Base-by-base conservation (phyloP, 768 basidiomycete genomes). In the Tylopilus sp. region DNA sequence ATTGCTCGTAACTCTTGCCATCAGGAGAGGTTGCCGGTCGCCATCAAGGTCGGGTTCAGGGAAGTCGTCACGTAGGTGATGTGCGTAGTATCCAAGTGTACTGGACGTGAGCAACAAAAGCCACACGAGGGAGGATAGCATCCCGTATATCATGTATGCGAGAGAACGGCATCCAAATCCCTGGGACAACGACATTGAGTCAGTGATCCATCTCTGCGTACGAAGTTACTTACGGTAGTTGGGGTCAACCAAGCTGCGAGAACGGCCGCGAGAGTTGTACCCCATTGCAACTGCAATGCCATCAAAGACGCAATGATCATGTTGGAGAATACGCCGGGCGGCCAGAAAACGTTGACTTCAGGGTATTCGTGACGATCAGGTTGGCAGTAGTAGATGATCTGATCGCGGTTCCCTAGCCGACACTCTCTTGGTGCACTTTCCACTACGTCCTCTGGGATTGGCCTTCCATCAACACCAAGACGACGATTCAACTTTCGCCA, bases 111-210 rank as follows among this genome's bases (percentile, higher is more conserved):
- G 55, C 14, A 73, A 61, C 2, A 71, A 13, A 8, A 62, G 21
- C 72, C 72, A 73, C 13, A 68, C 59, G 0, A 52, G 1, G 2
- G 68, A 74, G 1, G 73, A 68, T 8, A 63, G 2, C 6, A 30
- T 17, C 2, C 60, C 73, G 13, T 71, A 73, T 16, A 65, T 38
- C 34, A 71, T 21, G 46, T 72, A 73, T 1, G 62, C 59, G 0
- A 58, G 52, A 3, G 71, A 73, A 50, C 70, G 70, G 42, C 73
- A 74, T 16, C 72, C 73, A 2, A 74, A 26, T 21, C 66, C 65
- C 65, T 63, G 21, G n/a, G 13, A 28, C 4, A 6, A 45, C 19
- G 21, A 36, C 7, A 1, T 22, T 31, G 11, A 50, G 19, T 41
- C 25, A 41, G 3, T 13, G 6, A 16, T 22, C 28, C 25, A 38